Evolutionary conservation across 768 basidiomycete species (phyloP), one percentile per base, ranked within the genome.

Genomic region (Auriscalpium vulgare): DNA sequence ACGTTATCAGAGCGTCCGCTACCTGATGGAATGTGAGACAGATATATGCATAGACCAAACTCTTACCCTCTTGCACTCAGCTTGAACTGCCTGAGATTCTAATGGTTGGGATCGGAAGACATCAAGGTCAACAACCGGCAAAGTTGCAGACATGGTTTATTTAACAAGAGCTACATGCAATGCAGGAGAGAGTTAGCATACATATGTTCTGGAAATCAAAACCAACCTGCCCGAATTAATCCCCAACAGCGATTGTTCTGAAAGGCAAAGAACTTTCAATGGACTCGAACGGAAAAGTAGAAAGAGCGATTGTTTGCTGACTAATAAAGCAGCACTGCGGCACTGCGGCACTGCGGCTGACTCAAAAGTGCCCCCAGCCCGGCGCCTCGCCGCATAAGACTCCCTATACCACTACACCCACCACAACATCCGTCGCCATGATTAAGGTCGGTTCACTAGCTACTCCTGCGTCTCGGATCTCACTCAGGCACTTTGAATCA

Each of bases 61-160:
- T 43, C 40, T 65, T 43, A 81, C 89, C 77, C 84, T 88, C 61
- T 71, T 74, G 66, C 87, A 89, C 63, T 91, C 88, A n/a, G 72
- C 65, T 17, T 71, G 61, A 0, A 84, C 80, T 14, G 68, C 72
- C 10, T 72, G 69, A n/a, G 83, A 80, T 47, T 73, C 67, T 44
- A 62, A 64, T 47, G 75, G 67, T 19, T 73, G 69, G 8, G 76
- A 71, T 35, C 81, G 75, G 62, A 88, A 91, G 54, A 88, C 55
- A 69, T 93, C 87, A 50, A 93, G 78, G 72, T 92, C 81, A 67
- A 93, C 73, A 61, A 91, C 74, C 0, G 91, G 91, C 14, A 93
- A 72, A 21, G 84, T 73, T 47, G 78, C 68, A 63, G 71, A 63
- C 68, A 75, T 73, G 53, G 46, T 53, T 14, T 14, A 21, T 53